Conservation (phyloP, 2,329 filamentous ascomycete species). For the Herpotrichia juniperi region DNA sequence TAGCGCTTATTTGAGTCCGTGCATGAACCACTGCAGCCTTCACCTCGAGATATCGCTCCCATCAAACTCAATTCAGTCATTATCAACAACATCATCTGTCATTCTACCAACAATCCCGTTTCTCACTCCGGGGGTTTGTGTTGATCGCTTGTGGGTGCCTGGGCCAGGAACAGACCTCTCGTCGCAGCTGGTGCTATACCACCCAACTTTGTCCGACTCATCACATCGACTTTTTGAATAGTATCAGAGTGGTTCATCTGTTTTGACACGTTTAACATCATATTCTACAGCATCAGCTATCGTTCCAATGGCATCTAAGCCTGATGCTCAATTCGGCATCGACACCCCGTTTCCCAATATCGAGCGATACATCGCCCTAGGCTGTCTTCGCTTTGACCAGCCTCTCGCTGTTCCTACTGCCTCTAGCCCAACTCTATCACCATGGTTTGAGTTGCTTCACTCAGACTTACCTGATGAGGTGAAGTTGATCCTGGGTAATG, state of each 20-base stretch:
- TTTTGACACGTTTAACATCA: not conserved
- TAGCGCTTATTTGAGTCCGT: not conserved
- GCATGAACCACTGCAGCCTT: not conserved
- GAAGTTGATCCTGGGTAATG: conserved; percentile 27
- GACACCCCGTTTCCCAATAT: conserved; percentile 22
- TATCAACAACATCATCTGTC: too few species aligned
- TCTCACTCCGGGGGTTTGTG: too few species aligned
- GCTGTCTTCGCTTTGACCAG: conserved; percentile 35
- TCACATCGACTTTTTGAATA: too few species aligned
- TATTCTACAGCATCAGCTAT: conserved; percentile 9
- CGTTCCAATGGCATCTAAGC: conserved; percentile 18
- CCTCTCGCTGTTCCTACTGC: not conserved
- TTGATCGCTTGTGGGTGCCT: too few species aligned
- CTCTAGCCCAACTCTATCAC: not conserved
- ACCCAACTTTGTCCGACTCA: too few species aligned
- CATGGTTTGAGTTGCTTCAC: conserved; percentile 34
- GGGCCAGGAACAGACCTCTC: too few species aligned
- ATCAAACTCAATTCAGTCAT: too few species aligned
- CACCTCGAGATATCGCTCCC: too few species aligned
- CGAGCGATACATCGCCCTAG: conserved; percentile 41
- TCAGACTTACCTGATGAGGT: conserved; percentile 25
- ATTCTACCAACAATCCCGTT: too few species aligned
- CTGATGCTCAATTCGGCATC: conserved; percentile 7
- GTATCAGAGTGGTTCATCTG: too few species aligned
- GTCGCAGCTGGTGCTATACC: too few species aligned